These are phyloP conservation scores for Dothiorella sarmentorum DNA, from an alignment of 2,329 filamentous ascomycete genomes.

Conservation along the genomic window DNA sequence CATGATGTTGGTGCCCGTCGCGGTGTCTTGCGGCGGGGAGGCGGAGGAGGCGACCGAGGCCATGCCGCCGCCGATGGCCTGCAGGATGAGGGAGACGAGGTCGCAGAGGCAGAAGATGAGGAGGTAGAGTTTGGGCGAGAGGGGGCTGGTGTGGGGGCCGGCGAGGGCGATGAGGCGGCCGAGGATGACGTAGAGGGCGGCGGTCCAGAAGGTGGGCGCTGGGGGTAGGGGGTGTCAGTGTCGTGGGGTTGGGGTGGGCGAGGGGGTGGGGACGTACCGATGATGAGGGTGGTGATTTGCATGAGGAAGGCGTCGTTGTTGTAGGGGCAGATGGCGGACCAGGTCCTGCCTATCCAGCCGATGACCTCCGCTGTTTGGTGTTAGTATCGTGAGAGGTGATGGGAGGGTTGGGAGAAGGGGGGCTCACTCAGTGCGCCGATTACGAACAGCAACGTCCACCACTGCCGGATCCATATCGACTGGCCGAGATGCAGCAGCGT, in stretches of 20 bases:
- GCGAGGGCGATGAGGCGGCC: constrained; percentile 55
- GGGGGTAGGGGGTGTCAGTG: not conserved
- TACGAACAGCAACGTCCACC: constrained; percentile 16
- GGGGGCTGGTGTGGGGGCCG: constrained; percentile 44
- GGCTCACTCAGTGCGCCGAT: constrained; percentile 20
- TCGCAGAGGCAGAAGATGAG: constrained; percentile 59
- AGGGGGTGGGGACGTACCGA: constrained; percentile 24
- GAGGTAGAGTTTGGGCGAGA: constrained; percentile 42
- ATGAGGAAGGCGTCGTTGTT: constrained; percentile 49
- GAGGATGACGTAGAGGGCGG: constrained; percentile 50
- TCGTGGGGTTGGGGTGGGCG: not conserved
- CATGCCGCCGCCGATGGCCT: constrained; percentile 57
- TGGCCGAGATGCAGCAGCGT: not conserved
- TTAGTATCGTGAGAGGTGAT: not conserved
- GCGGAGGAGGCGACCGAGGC: constrained; percentile 50
- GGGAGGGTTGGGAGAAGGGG: not conserved
- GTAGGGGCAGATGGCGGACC: constrained; percentile 50
- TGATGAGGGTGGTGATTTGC: constrained; percentile 48
- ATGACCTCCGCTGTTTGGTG: constrained; percentile 39
- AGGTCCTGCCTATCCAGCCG: constrained; percentile 49
- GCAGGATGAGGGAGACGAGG: constrained; percentile 55
- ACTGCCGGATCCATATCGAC: not conserved
- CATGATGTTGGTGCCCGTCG: constrained; percentile 55
- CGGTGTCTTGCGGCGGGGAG: constrained; percentile 32
- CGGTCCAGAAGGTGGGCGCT: constrained; percentile 50